Conservation (phyloP, 495 filamentous ascomycete genomes). For the Penicillium coprophilum region DNA sequence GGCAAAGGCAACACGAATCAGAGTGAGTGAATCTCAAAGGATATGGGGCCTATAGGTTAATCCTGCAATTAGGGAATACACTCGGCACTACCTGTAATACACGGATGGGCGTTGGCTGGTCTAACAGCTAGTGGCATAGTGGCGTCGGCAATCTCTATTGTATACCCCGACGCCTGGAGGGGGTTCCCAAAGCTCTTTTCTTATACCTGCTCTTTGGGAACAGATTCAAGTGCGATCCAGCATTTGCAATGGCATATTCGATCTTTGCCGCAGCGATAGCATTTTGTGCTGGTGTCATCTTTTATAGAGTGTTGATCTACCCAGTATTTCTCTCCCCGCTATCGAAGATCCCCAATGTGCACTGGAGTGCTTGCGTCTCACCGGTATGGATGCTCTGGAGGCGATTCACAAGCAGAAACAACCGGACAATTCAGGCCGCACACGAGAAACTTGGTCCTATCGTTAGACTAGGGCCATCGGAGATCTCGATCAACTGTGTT, state of each 20-base stretch:
- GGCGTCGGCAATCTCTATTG: neutral
- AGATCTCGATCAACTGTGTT: slow-evolving; percentile 61
- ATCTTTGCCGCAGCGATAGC: slow-evolving; percentile 16
- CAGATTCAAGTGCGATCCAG: neutral
- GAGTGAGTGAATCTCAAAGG: neutral
- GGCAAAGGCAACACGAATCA: slow-evolving; percentile 7
- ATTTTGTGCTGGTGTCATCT: slow-evolving; percentile 19
- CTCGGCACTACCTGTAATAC: slow-evolving; percentile 17
- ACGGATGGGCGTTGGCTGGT: slow-evolving; percentile 1
- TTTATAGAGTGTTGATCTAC: slow-evolving; percentile 60
- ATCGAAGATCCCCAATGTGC: slow-evolving; percentile 66
- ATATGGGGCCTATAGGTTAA: slow-evolving; percentile 6
- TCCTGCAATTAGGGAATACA: slow-evolving; percentile 9
- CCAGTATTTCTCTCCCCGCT: slow-evolving; percentile 67
- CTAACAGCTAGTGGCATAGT: slow-evolving; percentile 4
- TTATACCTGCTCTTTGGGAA: neutral
- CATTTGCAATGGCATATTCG: slow-evolving; percentile 32
- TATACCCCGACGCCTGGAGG: neutral
- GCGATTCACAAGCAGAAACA: slow-evolving; percentile 58
- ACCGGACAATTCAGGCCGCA: slow-evolving; percentile 57
- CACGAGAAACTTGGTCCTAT: slow-evolving; percentile 55
- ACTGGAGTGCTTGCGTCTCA: slow-evolving; percentile 64
- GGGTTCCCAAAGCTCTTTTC: neutral
- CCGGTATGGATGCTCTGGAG: slow-evolving; percentile 67
- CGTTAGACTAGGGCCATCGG: slow-evolving; percentile 55